Evolutionary conservation across 2,329 filamentous ascomycete genomes (phyloP), one percentile per base, ranked within the genome.

Genomic region (Sporothrix schenckii): DNA sequence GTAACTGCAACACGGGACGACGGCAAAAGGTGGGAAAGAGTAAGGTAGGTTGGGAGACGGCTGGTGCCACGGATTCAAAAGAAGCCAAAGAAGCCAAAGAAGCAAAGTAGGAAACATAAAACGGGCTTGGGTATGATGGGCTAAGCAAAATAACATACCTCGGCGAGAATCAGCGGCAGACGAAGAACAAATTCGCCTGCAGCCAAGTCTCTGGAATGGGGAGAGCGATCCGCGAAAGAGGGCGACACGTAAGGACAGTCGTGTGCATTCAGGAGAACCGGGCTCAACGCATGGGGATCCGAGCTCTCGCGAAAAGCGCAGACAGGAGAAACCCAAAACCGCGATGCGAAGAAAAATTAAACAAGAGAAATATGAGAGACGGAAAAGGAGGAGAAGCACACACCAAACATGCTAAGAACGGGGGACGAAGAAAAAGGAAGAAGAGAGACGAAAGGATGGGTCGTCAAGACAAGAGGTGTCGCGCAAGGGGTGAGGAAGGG

Each of bases 161-260:
- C 66, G 30, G 66, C 54, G 73, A 74, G 72, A 73, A 69, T 72
- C 72, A 74, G 71, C 61, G 34, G 66, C 73, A 74, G 70, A 71
- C 73, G 73, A 72, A 69, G 65, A n/a, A 39, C 21, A 68, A 24
- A 39, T 71, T 72, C 72, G 72, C 66, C 73, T 73, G 70, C 68
- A 71, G 63, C 72, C 70, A 58, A 72, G 68, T 70, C 73, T 74
- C 72, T 69, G 34, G 47, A 66, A 71, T 58, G 56, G 27, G 30
- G 34, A 34, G 30, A 60, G 49, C 16, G 58, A 30, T 27, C 30
- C 50, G 50, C 24, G 27, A 30, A 24, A 21, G n/a, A 54, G 3
- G 49, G 56, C 34, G 27, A 24, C n/a, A 39, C 19, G 4, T 3
- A 16, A 56, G 47, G 41, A 68, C 44, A 65, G 44, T 50, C 27